Base-by-base conservation (phyloP, 768 basidiomycete genomes). In the Zangia roseola region DNA sequence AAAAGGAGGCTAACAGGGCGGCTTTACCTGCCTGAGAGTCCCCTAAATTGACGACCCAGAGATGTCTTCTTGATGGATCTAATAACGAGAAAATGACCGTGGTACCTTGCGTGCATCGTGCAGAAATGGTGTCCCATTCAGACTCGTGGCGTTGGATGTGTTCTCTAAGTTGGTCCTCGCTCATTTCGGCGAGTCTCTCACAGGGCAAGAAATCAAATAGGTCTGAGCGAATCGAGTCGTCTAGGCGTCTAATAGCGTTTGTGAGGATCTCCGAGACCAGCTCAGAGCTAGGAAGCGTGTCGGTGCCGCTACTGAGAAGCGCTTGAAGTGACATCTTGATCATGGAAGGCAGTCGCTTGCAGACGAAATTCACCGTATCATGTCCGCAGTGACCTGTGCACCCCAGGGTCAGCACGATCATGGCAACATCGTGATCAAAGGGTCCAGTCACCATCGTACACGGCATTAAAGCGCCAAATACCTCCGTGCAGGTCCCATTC, bases 301-400 rank as follows among this genome's bases (percentile, higher is more conserved):
- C 51, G 33, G 55, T 53, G 33, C 54, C 47, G 31, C 62, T 58
- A 47, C 59, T 58, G 44, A 73, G 60, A 42, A 64, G 65, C 31
- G 64, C 57, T 34, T 69, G 70, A 44, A 79, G 69, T 45, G 71
- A 67, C 45, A 52, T 59, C 53, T 58, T 70, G 42, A 80, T 60
- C 56, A 72, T 65, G n/a, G 52, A 53, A 17, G 79, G 75, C 7
- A 80, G 69, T 25, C 60, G 63, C 50, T 62, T 62, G 43, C 67
- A 67, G 39, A 71, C 73, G 44, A 74, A 70, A 53, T 78, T 70
- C 21, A 78, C 79, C 5, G 75, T 76, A 33, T 76, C 65, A 52
- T 74, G 70, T 48, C 77, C 75, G 40, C 72, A 73, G 47, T 80
- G 78, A 43, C 78, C 78, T 79, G 49, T 26, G 49, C 26, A 39